Evolutionary conservation across 129 eudicot species (phyloP).

Genomic region (Flaveria trinervia): DNA sequence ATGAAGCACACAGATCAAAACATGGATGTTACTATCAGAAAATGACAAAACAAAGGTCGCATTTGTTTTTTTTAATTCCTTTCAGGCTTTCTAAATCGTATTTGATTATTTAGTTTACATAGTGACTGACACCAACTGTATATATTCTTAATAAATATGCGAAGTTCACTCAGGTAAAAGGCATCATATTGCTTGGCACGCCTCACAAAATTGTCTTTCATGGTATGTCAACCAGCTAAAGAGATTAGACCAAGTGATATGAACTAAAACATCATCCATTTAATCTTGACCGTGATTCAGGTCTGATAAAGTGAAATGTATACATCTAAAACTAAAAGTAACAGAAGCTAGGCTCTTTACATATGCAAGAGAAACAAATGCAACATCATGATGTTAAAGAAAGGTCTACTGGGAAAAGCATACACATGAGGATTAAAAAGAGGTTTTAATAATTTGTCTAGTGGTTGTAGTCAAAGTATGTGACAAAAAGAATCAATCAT

Average conservation of each 20-base stretch:
- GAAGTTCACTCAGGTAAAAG: not conserved
- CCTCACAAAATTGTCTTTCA: not conserved
- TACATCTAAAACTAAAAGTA: conserved; percentile 5
- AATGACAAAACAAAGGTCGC: not conserved
- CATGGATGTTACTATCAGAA: not conserved
- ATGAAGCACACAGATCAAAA: not conserved
- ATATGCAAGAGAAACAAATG: conserved; percentile 1
- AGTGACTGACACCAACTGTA: not conserved
- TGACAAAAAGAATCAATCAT: not conserved
- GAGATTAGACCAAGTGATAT: not conserved
- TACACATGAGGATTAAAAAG: not conserved
- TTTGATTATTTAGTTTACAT: not conserved
- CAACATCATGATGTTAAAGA: not conserved
- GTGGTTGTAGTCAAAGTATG: not conserved
- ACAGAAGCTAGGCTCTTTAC: not conserved
- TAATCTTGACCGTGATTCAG: not conserved
- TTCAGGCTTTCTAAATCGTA: not conserved
- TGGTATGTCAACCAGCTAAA: conserved; percentile 6
- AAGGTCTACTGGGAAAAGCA: not conserved
- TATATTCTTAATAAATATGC: not conserved
- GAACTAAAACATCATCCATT: not conserved
- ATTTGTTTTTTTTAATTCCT: not conserved
- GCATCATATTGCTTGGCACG: not conserved
- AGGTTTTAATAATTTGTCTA: not conserved
- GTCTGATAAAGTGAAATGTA: not conserved